Evolutionary conservation across 2,329 filamentous ascomycete species (phyloP), one percentile per base, ranked within the genome.

Genomic region (Dactylellina parvicollis): DNA sequence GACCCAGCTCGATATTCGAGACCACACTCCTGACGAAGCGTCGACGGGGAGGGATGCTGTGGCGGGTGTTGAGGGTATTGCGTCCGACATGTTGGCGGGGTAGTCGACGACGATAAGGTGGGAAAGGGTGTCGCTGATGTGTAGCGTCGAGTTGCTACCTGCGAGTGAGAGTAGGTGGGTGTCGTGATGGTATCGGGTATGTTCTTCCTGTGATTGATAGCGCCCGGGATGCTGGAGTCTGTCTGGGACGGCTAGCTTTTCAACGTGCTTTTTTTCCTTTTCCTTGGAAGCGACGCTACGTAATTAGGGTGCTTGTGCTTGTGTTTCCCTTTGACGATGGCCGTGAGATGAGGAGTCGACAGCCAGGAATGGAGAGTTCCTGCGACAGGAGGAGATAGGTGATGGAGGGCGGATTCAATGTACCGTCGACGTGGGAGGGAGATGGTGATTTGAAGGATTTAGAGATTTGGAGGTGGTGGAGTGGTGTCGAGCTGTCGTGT

Each of bases 1-100:
- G 12, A 91, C 92, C 94, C 95, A 99, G 79, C 85, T 89, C 76
- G 92, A 90, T 82, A 97, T 84, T 79, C 93, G 90, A 81, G 96
- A 92, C 92, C 92, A 96, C 64, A 95, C 80, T 36, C 59, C 64
- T 2, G 85, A 79, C 47, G 69, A 66, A 76, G 83, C 81, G 66
- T 86, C 82, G 77, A 87, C 81, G 42, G 83, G 82, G 59, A 87
- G 79, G 67, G 82, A 81, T 36, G 61, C 55, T 38, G 57, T 62
- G 38, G 69, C 69, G 46, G 69, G 60, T 60, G 60, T 66, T 18
- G 69, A 73, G 38, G 69, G 69, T 73, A 73, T 66, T 4, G 60
- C 34, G 5, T 32, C 47, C 46, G 69, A 61, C 69, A 73, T 73
- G 22, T 36, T 73, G 69, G 69, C 54, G 69, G 65, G 52, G 66